Evolutionary conservation across 345 rosid species (phyloP).

Genomic region (Excoecaria agallocha): DNA sequence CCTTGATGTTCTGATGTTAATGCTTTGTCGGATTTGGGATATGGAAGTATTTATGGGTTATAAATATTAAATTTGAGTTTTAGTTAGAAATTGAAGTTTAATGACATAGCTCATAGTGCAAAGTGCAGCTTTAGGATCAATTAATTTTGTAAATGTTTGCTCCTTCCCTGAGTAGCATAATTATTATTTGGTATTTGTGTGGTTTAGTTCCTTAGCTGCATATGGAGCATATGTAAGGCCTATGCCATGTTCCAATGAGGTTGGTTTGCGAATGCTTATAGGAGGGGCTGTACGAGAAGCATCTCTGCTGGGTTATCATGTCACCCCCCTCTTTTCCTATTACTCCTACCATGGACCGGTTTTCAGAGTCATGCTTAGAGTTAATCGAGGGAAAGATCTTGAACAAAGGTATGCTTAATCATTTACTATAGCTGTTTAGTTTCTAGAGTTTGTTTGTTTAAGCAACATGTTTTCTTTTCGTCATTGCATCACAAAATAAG

Average conservation of each 20-base stretch:
- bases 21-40: too few species aligned
- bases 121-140: neutral
- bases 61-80: too few species aligned
- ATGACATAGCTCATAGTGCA: too few species aligned
- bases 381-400: constrained; percentile 56
- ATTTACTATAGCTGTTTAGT: neutral
- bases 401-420: constrained; percentile 46
- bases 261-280: constrained; percentile 80
- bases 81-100: too few species aligned
- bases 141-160: neutral
- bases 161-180: neutral
- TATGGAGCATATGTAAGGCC: constrained; percentile 84
- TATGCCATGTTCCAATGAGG: constrained; percentile 89
- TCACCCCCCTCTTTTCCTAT: constrained; percentile 74
- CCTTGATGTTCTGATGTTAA: too few species aligned
- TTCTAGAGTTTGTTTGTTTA: too few species aligned
- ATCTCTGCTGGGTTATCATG: constrained; percentile 67
- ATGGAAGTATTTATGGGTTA: too few species aligned
- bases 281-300: constrained; percentile 95
- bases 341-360: constrained; percentile 89
- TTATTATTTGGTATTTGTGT: constrained; percentile 9
- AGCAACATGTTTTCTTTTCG: too few species aligned
- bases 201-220: constrained; percentile 68
- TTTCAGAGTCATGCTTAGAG: constrained; percentile 62
- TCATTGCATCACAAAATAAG: too few species aligned